Base-by-base conservation (phyloP, 2,329 filamentous ascomycete genomes). In the Tolypocladium endophyticum region DNA sequence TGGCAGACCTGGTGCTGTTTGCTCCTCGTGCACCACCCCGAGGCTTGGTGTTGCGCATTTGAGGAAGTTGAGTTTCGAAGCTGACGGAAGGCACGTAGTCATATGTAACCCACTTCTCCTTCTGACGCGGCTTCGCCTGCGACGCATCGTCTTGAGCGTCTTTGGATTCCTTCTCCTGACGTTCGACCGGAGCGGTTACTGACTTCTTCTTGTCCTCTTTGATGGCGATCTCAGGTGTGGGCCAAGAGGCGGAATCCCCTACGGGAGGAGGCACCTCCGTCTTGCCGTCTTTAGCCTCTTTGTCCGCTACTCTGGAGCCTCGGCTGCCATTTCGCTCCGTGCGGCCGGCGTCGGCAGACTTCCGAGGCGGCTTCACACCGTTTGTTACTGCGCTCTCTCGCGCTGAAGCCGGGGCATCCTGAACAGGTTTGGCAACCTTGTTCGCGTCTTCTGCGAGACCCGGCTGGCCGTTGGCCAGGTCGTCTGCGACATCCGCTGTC, bases 31-130 rank as follows among this genome's bases (percentile, higher is more conserved):
- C 74, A 60, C 81, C 79, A 20, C 79, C 79, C 35, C 82, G 77
- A 52, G 78, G 74, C 63, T 81, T 82, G 38, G 78, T 71, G 58
- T 76, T 75, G 62, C 81, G 79, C 65, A 75, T 70, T 54, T 74
- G 75, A 18, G 87, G 85, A 47, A 96, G 73, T 35, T 89, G 90
- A 0, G 94, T 97, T 71, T 90, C 88, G 74, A 96, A 97, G 60
- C 87, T 87, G 56, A 94, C 91, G 18, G 85, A 88, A 11, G 92
- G 93, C 16, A 90, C 90, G 68, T 92, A 93, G 39, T 87, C 85
- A 60, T 97, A 84, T 1, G 86, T 82, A 61, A 90, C 86, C 93
- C 94, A 97, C 69, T 92, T 90, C 67, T 89, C 86, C 78, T 95
- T 95, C 81, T 87, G 73, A 77, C 83, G 67, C 30, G 75, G 68